Evolutionary conservation across 1,284 basidiomycete genomes (phyloP).

Genomic region (Apiotrichum sp.): DNA sequence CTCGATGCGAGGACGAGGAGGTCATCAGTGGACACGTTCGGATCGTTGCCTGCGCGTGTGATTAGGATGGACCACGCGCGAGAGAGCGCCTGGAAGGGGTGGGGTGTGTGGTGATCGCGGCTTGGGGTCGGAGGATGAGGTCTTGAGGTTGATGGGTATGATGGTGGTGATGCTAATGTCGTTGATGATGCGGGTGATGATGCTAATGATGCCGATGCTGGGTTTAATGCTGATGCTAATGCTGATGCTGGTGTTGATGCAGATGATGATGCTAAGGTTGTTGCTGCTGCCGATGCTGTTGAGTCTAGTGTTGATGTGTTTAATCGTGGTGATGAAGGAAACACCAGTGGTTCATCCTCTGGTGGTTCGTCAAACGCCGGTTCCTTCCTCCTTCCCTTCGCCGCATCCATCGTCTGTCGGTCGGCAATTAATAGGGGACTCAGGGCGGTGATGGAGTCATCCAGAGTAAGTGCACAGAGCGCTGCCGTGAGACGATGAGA

Average conservation of each 20-base stretch:
- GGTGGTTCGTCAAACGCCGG: background rate
- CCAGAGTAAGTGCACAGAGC: background rate
- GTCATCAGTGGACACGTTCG: constrained; percentile 3
- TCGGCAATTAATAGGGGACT: background rate
- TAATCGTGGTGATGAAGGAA: too few species aligned
- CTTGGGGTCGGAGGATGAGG: background rate
- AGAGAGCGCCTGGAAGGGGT: background rate
- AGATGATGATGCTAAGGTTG: background rate
- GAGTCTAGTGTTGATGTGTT: background rate
- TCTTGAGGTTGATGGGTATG: background rate
- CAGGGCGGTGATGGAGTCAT: background rate
- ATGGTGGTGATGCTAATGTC: background rate
- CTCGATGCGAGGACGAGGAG: constrained; percentile 16
- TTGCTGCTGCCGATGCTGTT: background rate
- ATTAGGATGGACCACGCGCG: constrained; percentile 11
- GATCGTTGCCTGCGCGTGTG: constrained; percentile 1
- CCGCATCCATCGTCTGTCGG: too few species aligned
- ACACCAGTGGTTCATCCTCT: too few species aligned
- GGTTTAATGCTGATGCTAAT: background rate
- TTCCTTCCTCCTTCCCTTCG: background rate
- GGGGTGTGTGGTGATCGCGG: too few species aligned
- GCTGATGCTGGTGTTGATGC: background rate
- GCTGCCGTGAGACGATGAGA: background rate
- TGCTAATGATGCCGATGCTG: background rate
- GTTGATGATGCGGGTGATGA: background rate